Evolutionary conservation across 148 eudicot species (phyloP), one percentile per base, ranked within the genome.

Genomic region (Amaranthus cruentus): DNA sequence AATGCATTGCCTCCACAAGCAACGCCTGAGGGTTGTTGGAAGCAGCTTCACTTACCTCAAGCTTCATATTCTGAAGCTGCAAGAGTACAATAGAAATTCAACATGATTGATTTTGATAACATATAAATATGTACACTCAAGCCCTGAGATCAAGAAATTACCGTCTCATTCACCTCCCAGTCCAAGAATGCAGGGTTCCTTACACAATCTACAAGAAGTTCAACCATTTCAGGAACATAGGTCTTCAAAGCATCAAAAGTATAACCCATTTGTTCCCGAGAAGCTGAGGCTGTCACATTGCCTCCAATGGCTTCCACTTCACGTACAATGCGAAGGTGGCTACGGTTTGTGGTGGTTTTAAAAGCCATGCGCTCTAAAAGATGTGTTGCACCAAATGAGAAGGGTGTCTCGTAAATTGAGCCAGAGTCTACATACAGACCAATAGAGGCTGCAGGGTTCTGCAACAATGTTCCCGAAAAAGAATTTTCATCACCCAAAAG

Each of bases 251-350:
- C 97, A 86, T 90, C 97, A 82, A 84, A 92, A 46, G 96, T 87
- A 75, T 96, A 96, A 68, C 91, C 84, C 94, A 96, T 92, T 76
- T 96, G 99, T 83, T 96, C 99, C 79, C 96, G 82, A 67, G 99
- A 90, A 78, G 88, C 97, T 7, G 94, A 86, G 74, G 97, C 83
- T 58, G 86, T 75, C 58, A 90, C 88, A 83, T 83, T 84, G 64
- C 99, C 97, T 77, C 99, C 99, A 78, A 90, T 84, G 56, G 97
- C 97, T 84, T 96, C 99, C 78, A 96, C 92, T 88, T 92, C 97
- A 61, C 99, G 86, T 67, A 92, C 92, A 78, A 92, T 72, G 13
- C 97, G 88, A 68, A 96, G 76, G 83, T 96, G 97, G 79, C 92
- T 90, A 63, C 97, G 76, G 79, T 96, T 90, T 75, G 71, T 74